A percentile compares a stretch with the other conserved stretches of the same genome.
phyloP scores from a whole-genome alignment of 345 rosid genomes.

The Populus pruinosa region DNA sequence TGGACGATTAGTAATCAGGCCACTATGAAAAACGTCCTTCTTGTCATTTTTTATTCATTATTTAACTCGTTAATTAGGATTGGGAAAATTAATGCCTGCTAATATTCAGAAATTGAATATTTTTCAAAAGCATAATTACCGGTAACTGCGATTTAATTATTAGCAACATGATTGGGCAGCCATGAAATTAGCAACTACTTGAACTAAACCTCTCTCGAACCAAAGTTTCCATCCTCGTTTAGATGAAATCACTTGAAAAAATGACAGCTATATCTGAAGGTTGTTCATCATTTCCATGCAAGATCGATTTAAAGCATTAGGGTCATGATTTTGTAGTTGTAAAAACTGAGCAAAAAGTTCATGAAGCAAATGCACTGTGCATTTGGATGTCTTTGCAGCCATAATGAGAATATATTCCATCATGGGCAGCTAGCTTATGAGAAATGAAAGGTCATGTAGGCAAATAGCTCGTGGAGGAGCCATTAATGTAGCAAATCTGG shows the following conservation, averaged over 20 bases:
- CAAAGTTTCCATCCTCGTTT: neutral
- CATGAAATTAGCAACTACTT: neutral
- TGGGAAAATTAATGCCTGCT: neutral
- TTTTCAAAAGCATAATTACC: neutral
- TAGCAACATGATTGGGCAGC: neutral
- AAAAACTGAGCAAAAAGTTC: neutral
- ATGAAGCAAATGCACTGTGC: neutral
- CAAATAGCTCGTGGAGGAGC: neutral
- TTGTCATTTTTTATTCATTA: neutral
- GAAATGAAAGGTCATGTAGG: neutral
- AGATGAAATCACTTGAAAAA: neutral
- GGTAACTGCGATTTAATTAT: too few relatives aligned
- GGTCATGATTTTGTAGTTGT: neutral
- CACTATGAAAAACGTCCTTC: neutral
- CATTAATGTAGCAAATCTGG: neutral
- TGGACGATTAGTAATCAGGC: neutral
- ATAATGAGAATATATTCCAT: constrained; percentile 11
- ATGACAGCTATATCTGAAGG: neutral
- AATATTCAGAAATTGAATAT: neutral
- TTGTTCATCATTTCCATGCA: neutral
- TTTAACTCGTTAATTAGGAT: neutral
- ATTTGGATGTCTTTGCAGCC: neutral
- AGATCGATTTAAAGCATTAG: neutral
- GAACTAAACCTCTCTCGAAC: neutral
- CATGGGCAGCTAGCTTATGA: neutral